phyloP scores from a whole-genome alignment of 192 early-diverging fungal species.

The Coemansia sp. region DNA sequence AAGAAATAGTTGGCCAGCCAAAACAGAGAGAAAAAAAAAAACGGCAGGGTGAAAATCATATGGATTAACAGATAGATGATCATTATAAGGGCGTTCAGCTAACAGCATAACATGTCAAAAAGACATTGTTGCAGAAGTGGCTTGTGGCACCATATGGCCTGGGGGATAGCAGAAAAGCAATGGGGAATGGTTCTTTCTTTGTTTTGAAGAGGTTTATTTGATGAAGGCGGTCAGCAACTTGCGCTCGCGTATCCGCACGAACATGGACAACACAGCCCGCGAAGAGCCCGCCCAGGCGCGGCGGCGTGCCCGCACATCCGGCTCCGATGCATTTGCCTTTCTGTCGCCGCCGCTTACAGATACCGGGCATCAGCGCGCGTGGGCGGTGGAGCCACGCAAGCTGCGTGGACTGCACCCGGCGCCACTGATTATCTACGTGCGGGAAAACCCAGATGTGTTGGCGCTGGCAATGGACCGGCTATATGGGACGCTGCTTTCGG shows the following conservation, averaged over 20 bases:
- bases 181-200: not conserved
- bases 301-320: constrained; percentile 34
- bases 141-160: not conserved
- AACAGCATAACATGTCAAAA: too few species aligned
- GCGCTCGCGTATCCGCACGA: constrained; percentile 35
- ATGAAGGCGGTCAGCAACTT: constrained; percentile 10
- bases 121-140: not conserved
- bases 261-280: not conserved
- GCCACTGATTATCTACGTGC: constrained; percentile 38
- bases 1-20: not conserved
- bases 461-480: constrained; percentile 37
- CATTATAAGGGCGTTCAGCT: not conserved
- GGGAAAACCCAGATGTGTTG: constrained; percentile 30
- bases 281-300: constrained; percentile 9
- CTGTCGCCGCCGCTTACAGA: constrained; percentile 24
- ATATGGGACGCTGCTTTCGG: constrained; percentile 27
- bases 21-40: constrained; percentile 12
- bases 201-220: not conserved
- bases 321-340: constrained; percentile 18
- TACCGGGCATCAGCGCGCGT: constrained; percentile 16
- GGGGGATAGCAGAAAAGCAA: not conserved
- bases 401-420: constrained; percentile 48
- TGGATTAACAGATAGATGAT: not conserved
- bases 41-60: not conserved
- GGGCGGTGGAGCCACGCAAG: constrained; percentile 42